A percentile compares a stretch with the other conserved stretches of the same genome.
Evolutionary conservation across 208 protist species (phyloP).

Genomic region (Balamuthia mandrillaris): DNA sequence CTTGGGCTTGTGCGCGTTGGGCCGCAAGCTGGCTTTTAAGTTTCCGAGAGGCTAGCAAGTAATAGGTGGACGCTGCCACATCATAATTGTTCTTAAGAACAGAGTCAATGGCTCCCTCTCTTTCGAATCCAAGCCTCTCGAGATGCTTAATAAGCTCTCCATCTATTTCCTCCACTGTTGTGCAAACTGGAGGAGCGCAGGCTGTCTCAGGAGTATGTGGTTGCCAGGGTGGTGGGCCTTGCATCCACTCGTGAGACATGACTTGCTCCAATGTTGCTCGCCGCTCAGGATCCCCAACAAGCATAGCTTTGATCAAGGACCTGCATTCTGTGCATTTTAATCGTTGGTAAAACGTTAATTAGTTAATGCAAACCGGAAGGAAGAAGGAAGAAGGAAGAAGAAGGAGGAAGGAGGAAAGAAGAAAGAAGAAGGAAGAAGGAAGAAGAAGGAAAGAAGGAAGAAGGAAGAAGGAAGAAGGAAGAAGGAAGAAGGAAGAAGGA

Average conservation of each 20-base stretch:
- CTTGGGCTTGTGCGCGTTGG: neutral
- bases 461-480: constrained; percentile 70
- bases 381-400: no score
- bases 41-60: neutral
- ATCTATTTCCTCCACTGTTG: neutral
- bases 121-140: neutral
- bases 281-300: constrained; percentile 76
- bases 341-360: no score
- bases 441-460: neutral
- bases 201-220: neutral
- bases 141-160: neutral
- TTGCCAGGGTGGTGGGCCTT: constrained; percentile 44
- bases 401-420: no score
- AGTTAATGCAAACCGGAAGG: no score
- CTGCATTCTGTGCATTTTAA: neutral
- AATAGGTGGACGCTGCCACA: constrained; percentile 14
- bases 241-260: constrained; percentile 82
- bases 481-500: no score
- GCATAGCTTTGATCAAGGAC: constrained; percentile 62
- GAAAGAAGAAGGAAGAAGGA: neutral
- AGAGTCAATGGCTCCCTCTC: neutral
- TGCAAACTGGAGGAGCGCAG: neutral
- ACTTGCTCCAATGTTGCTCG: constrained; percentile 81
- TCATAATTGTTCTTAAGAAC: constrained; percentile 23
- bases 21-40: neutral